Evolutionary conservation across 352 stramenopile genomes (phyloP).

Genomic region (Globisporangium iwayamae): DNA sequence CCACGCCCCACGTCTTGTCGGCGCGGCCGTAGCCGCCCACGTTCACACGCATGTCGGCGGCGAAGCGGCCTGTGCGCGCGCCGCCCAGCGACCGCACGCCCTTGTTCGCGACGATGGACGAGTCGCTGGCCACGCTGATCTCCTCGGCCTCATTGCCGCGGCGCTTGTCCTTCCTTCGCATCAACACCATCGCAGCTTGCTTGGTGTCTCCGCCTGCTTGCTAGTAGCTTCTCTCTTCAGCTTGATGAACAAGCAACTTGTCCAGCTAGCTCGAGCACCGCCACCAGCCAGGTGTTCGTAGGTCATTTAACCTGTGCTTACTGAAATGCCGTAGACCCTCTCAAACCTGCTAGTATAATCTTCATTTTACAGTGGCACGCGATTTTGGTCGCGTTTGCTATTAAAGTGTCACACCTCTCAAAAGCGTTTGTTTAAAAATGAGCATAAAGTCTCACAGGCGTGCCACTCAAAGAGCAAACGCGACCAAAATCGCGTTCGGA

Average conservation of each 20-base stretch:
- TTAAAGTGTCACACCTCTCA: no score
- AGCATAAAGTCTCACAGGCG: no score
- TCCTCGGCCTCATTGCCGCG: constrained; percentile 58
- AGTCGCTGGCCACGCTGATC: constrained; percentile 56
- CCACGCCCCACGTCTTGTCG: constrained; percentile 76
- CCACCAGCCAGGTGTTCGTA: background rate
- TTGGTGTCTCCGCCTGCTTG: background rate
- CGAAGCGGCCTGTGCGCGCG: constrained; percentile 60
- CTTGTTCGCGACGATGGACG: constrained; percentile 64
- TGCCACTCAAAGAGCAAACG: no score
- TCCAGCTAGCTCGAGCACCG: background rate
- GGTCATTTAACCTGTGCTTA: no score
- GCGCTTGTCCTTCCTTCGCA: constrained; percentile 69
- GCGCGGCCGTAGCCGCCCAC: constrained; percentile 69
- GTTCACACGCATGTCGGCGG: constrained; percentile 73
- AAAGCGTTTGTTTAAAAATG: no score
- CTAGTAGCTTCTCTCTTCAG: background rate
- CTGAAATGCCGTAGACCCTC: no score
- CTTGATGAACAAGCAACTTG: background rate
- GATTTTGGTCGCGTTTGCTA: no score
- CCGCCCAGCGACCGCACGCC: constrained; percentile 51
- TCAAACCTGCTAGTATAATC: no score
- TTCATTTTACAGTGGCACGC: no score
- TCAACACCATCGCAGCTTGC: constrained; percentile 51
- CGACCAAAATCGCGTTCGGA: no score